Conservation (phyloP, 202 grass and related monocot genomes). For the Carex arenaria region DNA sequence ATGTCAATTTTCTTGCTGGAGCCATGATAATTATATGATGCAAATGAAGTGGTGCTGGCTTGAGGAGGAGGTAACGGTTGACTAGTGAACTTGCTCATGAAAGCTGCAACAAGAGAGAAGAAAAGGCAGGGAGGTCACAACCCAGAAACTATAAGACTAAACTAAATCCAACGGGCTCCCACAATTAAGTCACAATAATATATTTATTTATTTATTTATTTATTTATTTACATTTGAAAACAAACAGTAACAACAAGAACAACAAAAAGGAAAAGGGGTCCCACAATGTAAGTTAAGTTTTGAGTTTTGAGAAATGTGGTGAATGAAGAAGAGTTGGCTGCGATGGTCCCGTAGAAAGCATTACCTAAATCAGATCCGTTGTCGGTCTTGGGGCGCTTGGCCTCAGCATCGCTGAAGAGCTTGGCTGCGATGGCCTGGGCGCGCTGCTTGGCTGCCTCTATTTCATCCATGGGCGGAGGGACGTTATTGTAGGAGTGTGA, state of each 20-base stretch:
- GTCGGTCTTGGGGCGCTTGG: slow-evolving; percentile 79
- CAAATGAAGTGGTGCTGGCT: slow-evolving; percentile 35
- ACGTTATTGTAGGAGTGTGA: slow-evolving; percentile 75
- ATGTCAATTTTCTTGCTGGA: slow-evolving; percentile 91
- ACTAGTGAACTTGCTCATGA: slow-evolving; percentile 34
- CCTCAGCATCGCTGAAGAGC: slow-evolving; percentile 84
- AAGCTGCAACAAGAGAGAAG: slow-evolving; percentile 5
- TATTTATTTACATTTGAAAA: background rate
- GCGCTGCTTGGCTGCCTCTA: slow-evolving; percentile 90
- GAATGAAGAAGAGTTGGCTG: too few relatives aligned
- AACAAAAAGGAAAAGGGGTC: background rate
- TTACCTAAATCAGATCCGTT: slow-evolving; percentile 44
- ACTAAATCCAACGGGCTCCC: background rate
- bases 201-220: too few relatives aligned
- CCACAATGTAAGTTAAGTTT: too few relatives aligned
- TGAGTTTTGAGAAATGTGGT: background rate
- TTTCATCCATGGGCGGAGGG: slow-evolving; percentile 73
- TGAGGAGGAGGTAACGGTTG: slow-evolving; percentile 52
- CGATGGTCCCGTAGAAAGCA: background rate
- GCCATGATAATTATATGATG: slow-evolving; percentile 70
- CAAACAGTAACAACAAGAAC: background rate
- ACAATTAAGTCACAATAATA: background rate
- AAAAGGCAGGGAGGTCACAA: background rate
- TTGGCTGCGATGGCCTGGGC: slow-evolving; percentile 95
- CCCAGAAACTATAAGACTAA: too few relatives aligned